phyloP scores from a whole-genome alignment of 352 stramenopile species.

The Pythium periplocum region DNA sequence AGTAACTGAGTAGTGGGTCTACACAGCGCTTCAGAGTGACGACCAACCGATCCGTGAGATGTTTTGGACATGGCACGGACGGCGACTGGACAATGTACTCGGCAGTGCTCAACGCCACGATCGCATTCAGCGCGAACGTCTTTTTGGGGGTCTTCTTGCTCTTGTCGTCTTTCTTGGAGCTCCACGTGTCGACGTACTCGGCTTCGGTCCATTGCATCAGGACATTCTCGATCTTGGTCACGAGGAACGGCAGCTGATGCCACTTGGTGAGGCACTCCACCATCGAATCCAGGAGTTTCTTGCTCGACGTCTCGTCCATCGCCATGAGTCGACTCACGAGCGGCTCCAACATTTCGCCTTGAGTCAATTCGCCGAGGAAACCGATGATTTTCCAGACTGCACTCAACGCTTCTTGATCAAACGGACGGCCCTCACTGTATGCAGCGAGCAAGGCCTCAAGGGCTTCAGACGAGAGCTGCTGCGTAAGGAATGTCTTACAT shows the following conservation, averaged over 20 bases:
- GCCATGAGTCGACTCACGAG: slow-evolving; percentile 64
- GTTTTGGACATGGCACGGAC: slow-evolving; percentile 37
- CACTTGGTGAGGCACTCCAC: slow-evolving; percentile 73
- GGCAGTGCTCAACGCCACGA: slow-evolving; percentile 52
- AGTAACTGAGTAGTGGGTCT: slow-evolving; percentile 38
- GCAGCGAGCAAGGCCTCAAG: slow-evolving; percentile 58
- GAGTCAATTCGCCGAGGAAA: slow-evolving; percentile 55
- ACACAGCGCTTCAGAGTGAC: slow-evolving; percentile 34
- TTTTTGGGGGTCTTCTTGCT: slow-evolving; percentile 12
- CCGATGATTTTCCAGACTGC: slow-evolving; percentile 74
- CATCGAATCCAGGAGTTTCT: slow-evolving; percentile 73
- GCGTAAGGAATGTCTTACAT: slow-evolving; percentile 65
- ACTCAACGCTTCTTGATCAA: slow-evolving; percentile 63
- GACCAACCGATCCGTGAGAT: slow-evolving; percentile 43
- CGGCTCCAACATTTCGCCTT: slow-evolving; percentile 49
- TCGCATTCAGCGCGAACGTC: slow-evolving; percentile 38
- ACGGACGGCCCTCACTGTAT: slow-evolving; percentile 52
- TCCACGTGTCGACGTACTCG: slow-evolving; percentile 23
- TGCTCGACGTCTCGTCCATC: slow-evolving; percentile 68
- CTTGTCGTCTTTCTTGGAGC: slow-evolving; percentile 32
- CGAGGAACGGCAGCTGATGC: slow-evolving; percentile 62
- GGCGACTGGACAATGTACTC: slow-evolving; percentile 62
- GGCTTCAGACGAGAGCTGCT: slow-evolving; percentile 58
- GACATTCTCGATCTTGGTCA: slow-evolving; percentile 53
- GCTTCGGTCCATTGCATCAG: slow-evolving; percentile 51